A percentile compares a stretch with the other conserved stretches of the same genome.
Evolutionary conservation across 257 asterid genomes (phyloP).

Genomic region (Anisodus tanguticus): DNA sequence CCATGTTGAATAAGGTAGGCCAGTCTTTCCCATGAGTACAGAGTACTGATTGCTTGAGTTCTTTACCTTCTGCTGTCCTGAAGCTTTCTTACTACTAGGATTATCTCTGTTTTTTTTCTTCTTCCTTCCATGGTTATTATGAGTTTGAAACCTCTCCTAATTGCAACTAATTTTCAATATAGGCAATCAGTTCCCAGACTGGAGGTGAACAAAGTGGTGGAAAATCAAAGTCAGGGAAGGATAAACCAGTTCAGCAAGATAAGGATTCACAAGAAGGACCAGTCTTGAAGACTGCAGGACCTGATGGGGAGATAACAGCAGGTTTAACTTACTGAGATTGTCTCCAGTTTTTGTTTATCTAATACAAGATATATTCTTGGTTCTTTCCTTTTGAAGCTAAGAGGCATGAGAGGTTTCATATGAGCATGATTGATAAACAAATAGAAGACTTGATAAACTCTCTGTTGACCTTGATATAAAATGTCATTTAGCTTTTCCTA

Average conservation of each 20-base stretch:
- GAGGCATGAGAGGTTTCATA: background rate
- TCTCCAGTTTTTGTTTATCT: background rate
- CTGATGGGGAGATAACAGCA: slow-evolving; percentile 97
- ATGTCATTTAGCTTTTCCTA: background rate
- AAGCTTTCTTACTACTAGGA: background rate
- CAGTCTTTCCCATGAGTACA: slow-evolving; percentile 16
- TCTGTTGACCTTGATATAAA: slow-evolving; percentile 1
- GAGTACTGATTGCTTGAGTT: slow-evolving; percentile 22
- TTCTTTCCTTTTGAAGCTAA: background rate
- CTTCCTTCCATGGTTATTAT: background rate
- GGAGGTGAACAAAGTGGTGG: slow-evolving; percentile 79
- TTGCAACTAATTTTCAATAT: slow-evolving; percentile 26
- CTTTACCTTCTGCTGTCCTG: slow-evolving; percentile 27
- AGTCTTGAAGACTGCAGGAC: slow-evolving; percentile 81
- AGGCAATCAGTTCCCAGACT: slow-evolving; percentile 93
- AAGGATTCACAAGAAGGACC: slow-evolving; percentile 85
- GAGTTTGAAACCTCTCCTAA: background rate
- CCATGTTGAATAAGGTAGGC: slow-evolving; percentile 73
- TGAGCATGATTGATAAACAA: background rate
- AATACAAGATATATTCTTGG: slow-evolving; percentile 19
- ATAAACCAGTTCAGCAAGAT: slow-evolving; percentile 71
- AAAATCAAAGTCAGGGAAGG: slow-evolving; percentile 81
- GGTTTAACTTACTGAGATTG: slow-evolving; percentile 43
- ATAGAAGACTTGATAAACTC: background rate
- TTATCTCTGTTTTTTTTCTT: background rate